phyloP scores from a whole-genome alignment of 306 rosid species.

The Aeschynomene evenia region DNA sequence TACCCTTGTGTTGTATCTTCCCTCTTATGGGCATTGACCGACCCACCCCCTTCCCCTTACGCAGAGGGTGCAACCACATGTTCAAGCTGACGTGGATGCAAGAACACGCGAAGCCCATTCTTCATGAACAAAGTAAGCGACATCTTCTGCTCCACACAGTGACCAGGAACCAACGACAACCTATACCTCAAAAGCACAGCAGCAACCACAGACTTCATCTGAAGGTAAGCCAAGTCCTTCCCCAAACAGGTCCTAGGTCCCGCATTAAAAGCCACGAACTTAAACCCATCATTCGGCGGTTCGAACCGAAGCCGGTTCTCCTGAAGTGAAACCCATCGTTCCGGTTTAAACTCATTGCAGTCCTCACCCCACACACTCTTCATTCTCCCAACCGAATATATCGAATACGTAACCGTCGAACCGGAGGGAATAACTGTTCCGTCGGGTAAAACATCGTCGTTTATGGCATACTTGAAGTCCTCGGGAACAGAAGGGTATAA shows the following conservation, averaged over 20 bases:
- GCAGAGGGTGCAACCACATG: constrained; percentile 9
- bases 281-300: constrained; percentile 67
- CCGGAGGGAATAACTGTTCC: constrained; percentile 83
- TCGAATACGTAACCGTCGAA: constrained; percentile 93
- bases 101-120: constrained; percentile 66
- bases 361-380: constrained; percentile 94
- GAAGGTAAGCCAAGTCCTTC: constrained; percentile 91
- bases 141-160: constrained; percentile 86
- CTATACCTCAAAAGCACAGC: constrained; percentile 85
- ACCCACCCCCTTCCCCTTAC: constrained; percentile 14
- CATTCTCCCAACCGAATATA: constrained; percentile 86
- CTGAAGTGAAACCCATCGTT: constrained; percentile 64
- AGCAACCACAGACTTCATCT: constrained; percentile 89
- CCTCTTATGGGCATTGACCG: constrained; percentile 15
- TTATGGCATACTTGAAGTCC: constrained; percentile 69
- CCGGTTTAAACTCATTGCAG: constrained; percentile 90
- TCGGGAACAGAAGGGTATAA: constrained; percentile 86
- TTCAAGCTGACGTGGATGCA: constrained; percentile 65
- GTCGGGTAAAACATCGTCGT: constrained; percentile 81
- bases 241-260: constrained; percentile 98
- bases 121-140: constrained; percentile 88
- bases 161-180: constrained; percentile 72
- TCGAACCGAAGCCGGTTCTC: constrained; percentile 67
- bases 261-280: constrained; percentile 84
- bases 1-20: neutral